A percentile compares a stretch with the other conserved stretches of the same genome.
Conservation (phyloP, 1,284 basidiomycete species). For the Volvariella volvacea region DNA sequence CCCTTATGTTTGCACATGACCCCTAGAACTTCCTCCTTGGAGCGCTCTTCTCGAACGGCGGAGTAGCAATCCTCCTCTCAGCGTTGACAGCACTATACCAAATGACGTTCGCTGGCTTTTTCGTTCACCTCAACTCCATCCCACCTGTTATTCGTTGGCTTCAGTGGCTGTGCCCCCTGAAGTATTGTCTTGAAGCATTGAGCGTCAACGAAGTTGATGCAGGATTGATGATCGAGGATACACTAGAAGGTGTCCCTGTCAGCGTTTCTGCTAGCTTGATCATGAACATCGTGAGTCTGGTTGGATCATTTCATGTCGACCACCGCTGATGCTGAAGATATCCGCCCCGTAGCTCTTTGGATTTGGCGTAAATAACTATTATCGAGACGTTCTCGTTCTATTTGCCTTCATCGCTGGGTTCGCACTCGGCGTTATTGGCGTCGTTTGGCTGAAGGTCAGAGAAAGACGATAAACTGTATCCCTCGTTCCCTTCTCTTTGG, state of each 20-base stretch:
- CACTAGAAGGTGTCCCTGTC: conserved; percentile 75
- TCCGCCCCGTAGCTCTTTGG: conserved; percentile 62
- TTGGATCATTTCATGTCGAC: background rate
- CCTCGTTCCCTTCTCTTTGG: too few species aligned
- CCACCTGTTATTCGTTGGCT: conserved; percentile 84
- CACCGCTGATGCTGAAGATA: conserved; percentile 5
- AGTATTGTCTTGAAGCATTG: conserved; percentile 78
- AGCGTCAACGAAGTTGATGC: conserved; percentile 85
- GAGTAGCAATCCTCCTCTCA: conserved; percentile 80
- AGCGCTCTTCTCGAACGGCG: conserved; percentile 74
- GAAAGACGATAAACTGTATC: conserved; percentile 46
- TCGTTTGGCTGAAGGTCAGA: conserved; percentile 70
- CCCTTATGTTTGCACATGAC: conserved; percentile 1
- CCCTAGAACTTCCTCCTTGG: conserved; percentile 82
- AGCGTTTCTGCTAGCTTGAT: conserved; percentile 74
- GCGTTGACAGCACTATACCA: conserved; percentile 73
- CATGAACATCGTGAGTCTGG: conserved; percentile 63
- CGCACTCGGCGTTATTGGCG: conserved; percentile 55
- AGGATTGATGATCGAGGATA: conserved; percentile 78
- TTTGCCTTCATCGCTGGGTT: conserved; percentile 83
- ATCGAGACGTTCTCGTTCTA: conserved; percentile 78
- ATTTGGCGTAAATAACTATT: conserved; percentile 71
- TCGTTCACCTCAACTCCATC: conserved; percentile 76
- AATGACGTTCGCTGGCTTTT: conserved; percentile 83
- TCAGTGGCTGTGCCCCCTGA: conserved; percentile 69